Percentiles rank a stretch among this genome's conserved stretches.
Conservation (phyloP, 2,329 filamentous ascomycete genomes). For the Helotiales sp. region DNA sequence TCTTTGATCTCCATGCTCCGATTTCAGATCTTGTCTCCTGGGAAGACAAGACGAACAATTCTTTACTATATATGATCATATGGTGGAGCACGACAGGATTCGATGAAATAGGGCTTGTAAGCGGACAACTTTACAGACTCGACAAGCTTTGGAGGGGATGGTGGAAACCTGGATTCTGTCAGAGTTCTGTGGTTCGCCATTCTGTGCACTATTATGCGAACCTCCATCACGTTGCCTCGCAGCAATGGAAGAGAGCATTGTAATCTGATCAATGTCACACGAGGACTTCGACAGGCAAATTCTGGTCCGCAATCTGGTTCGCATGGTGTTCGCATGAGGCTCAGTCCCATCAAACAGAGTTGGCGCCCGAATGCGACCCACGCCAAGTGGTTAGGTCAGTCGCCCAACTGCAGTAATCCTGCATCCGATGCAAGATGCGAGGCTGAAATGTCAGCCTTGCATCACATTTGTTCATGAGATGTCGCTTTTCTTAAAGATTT, state of each 20-base stretch:
- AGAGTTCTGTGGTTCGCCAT: background rate
- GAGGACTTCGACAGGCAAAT: background rate
- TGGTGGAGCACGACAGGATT: background rate
- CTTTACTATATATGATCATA: background rate
- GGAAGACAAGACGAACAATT: too few relatives aligned
- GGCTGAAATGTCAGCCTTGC: background rate
- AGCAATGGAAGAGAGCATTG: background rate
- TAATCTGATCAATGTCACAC: background rate
- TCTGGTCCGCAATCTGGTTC: background rate
- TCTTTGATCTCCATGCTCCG: too few relatives aligned
- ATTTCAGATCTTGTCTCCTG: too few relatives aligned
- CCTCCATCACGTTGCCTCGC: background rate
- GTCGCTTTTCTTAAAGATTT: background rate
- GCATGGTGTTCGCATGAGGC: too few relatives aligned
- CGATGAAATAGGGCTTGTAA: background rate
- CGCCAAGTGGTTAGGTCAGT: background rate
- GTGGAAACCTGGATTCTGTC: background rate
- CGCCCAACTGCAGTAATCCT: background rate
- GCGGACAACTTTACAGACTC: background rate
- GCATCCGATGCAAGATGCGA: background rate
- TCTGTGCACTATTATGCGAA: background rate
- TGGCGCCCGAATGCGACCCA: background rate
- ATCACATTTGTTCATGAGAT: background rate
- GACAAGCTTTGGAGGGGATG: background rate
- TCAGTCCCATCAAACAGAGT: background rate